Percentiles rank a stretch among this genome's conserved stretches.
Conservation (phyloP, 1,139 yeast species). For the Kodamaea anthophila region DNA sequence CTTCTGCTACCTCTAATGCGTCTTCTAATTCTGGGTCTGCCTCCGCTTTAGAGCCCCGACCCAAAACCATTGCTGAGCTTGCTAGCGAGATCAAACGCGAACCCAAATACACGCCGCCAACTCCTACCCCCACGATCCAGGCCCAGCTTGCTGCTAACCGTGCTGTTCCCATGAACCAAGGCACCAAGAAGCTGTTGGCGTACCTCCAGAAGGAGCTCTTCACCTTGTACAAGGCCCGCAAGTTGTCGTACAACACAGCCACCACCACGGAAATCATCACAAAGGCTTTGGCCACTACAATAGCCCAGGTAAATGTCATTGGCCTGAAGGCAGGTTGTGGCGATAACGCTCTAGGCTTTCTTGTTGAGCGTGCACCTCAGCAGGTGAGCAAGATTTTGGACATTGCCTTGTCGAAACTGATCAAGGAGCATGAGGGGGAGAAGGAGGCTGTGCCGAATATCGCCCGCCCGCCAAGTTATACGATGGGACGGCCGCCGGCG, state of each 20-base stretch:
- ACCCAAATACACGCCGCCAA: conserved; percentile 20
- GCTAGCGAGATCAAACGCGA: conserved; percentile 50
- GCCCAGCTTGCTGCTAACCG: conserved; percentile 49
- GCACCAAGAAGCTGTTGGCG: conserved; percentile 57
- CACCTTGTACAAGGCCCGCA: conserved; percentile 62
- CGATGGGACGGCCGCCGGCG: conserved; percentile 7
- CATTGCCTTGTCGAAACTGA: conserved; percentile 76
- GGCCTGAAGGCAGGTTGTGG: conserved; percentile 81
- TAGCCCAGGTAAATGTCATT: conserved; percentile 81
- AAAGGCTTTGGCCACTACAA: conserved; percentile 89
- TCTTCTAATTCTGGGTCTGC: conserved; percentile 8
- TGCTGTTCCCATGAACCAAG: conserved; percentile 36
- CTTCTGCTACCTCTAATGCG: conserved; percentile 10
- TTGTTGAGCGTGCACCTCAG: conserved; percentile 83
- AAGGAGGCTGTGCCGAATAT: neutral
- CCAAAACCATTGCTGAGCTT: conserved; percentile 49
- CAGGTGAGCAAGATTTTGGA: conserved; percentile 79
- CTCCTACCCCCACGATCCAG: conserved; percentile 28
- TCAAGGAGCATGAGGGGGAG: conserved; percentile 43
- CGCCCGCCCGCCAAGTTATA: conserved; percentile 6
- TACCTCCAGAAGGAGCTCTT: conserved; percentile 70
- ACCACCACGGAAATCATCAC: conserved; percentile 77
- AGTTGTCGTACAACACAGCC: conserved; percentile 58
- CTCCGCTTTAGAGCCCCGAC: conserved; percentile 10
- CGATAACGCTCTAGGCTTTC: conserved; percentile 71